Evolutionary conservation across 306 rosid species (phyloP), one percentile per base, ranked within the genome.

Genomic region (Malus sylvestris): DNA sequence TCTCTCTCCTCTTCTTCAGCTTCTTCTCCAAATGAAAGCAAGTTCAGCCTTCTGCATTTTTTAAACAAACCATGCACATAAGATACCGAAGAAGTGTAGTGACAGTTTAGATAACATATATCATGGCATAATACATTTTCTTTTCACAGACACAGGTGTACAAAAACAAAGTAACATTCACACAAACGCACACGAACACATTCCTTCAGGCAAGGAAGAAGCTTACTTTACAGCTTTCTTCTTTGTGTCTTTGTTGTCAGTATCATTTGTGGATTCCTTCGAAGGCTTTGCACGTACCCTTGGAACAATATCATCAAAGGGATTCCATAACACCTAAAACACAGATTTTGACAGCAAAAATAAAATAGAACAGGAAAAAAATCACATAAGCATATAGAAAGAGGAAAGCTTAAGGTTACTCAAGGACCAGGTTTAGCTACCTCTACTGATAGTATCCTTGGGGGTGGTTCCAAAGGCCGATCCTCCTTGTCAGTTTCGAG

Each of bases 21-120:
- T 84, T 95, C 99, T 87, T 92, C 99, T 78, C 93, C 98, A 73
- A 92, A 95, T 4, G 99, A 95, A 80, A 95, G 96, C 84, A 95
- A 88, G 80, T 80, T 95, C 76, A 89, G 84, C 81, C 89, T 92
- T 80, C 99, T 95, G 87, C 80, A 80, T 71, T 15, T 82, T 40
- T 51, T 25, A 72, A 72, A 78, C 53, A 67, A 15, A 68, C 72
- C 35, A 65, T 60, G 81, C 29, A 67, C 72, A 76, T 19, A 68
- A 46, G 46, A 68, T 11, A 38, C 20, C 38, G 15, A 58, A 7
- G 70, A 67, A 59, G 72, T 35, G 20, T 16, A 13, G 80, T 18
- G 66, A 63, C 52, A 61, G 27, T 35, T 67, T 42, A 68, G 33
- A 49, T 53, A 35, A 74, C 35, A 25, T 51, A 52, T 20, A 30